A percentile compares a stretch with the other conserved stretches of the same genome.
These are phyloP conservation scores for Microcyclospora pomicola DNA, from an alignment of 2,329 filamentous ascomycete species.

Conservation along the genomic window DNA sequence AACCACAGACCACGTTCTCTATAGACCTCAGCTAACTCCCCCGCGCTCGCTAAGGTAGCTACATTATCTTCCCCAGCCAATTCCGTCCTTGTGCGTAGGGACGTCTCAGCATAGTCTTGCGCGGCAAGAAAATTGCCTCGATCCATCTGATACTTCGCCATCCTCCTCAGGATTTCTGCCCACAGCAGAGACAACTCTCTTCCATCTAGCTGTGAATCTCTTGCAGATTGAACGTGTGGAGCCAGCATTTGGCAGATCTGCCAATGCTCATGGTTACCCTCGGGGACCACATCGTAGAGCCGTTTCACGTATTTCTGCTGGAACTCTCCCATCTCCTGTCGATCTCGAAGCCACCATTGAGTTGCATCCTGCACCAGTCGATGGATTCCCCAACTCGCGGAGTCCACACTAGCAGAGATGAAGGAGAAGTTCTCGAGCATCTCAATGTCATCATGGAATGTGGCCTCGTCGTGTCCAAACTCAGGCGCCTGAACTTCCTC, in stretches of 20 bases:
- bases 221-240: conserved; percentile 12
- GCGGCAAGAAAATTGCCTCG: too few species aligned
- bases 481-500: not conserved
- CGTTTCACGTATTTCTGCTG: conserved; percentile 8
- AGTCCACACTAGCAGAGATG: conserved; percentile 12
- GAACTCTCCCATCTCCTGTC: conserved; percentile 15
- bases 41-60: too few species aligned
- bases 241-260: conserved; percentile 11
- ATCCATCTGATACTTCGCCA: too few species aligned
- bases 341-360: conserved; percentile 20
- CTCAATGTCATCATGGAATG: conserved; percentile 23
- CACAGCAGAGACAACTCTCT: too few species aligned
- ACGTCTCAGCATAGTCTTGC: too few species aligned
- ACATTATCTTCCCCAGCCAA: too few species aligned
- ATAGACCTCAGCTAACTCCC: too few species aligned
- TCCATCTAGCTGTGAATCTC: not conserved
- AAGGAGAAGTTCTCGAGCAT: conserved; percentile 27
- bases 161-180: too few species aligned
- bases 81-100: too few species aligned
- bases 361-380: conserved; percentile 28
- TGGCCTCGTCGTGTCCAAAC: conserved; percentile 1
- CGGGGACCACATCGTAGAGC: not conserved
- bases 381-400: conserved; percentile 29
- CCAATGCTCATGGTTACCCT: conserved; percentile 16
- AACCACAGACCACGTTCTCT: too few species aligned